Evolutionary conservation across 495 filamentous ascomycete genomes (phyloP).

Genomic region (Trypethelium eluteriae): DNA sequence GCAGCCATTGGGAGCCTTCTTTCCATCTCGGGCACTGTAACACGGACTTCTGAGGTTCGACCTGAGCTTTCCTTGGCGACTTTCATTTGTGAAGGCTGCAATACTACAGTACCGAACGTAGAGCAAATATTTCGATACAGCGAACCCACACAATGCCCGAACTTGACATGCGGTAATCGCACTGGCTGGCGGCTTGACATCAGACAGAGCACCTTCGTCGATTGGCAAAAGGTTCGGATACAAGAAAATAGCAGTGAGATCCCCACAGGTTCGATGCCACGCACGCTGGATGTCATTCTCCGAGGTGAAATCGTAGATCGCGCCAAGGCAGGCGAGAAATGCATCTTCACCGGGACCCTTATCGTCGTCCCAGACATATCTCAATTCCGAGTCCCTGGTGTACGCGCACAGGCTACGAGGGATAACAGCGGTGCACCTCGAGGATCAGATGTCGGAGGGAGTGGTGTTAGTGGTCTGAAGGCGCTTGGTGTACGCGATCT

Average conservation of each 20-base stretch:
- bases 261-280: constrained; percentile 95
- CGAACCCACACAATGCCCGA: constrained; percentile 92
- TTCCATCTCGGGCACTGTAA: constrained; percentile 93
- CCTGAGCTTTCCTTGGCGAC: constrained; percentile 89
- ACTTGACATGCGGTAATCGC: constrained; percentile 82
- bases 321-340: constrained; percentile 94
- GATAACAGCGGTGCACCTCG: constrained; percentile 68
- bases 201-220: constrained; percentile 91
- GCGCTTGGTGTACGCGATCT: constrained; percentile 88
- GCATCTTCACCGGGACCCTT: constrained; percentile 89
- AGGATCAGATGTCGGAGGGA: constrained; percentile 69
- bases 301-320: constrained; percentile 96
- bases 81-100: constrained; percentile 84
- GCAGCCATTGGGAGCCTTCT: constrained; percentile 85
- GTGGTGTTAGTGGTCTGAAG: constrained; percentile 81
- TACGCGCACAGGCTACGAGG: constrained; percentile 73
- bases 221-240: constrained; percentile 97
- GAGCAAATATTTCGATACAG: constrained; percentile 98
- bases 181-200: constrained; percentile 90
- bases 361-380: constrained; percentile 98
- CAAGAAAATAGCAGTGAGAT: constrained; percentile 98
- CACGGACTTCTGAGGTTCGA: constrained; percentile 90
- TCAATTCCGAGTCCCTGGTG: constrained; percentile 83
- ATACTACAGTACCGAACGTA: constrained; percentile 71
- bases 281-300: constrained; percentile 96